These are phyloP conservation scores for Leishmania martiniquensis DNA, from an alignment of 208 protist species.

Conservation along the genomic window DNA sequence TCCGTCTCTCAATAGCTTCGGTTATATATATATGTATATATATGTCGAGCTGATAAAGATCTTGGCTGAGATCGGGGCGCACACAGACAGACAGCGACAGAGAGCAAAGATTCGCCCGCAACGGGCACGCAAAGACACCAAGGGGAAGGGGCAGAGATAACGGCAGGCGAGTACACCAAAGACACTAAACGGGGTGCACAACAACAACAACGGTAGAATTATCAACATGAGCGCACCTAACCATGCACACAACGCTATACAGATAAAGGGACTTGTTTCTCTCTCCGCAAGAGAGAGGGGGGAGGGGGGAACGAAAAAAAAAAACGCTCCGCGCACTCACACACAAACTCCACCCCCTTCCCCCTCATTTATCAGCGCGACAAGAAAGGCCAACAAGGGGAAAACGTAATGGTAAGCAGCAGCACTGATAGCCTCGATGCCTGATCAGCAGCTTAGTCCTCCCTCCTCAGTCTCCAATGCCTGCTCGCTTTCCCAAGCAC, in stretches of 20 bases:
- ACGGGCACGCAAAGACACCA: background rate
- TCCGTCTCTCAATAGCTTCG: no score
- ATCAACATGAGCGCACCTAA: background rate
- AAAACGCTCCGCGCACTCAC: no score
- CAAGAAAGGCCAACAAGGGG: background rate
- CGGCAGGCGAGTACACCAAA: background rate
- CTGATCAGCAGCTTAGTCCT: background rate
- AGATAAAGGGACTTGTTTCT: background rate
- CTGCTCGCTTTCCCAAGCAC: background rate
- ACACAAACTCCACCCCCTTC: background rate
- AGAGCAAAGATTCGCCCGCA: conserved; percentile 7
- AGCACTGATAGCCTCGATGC: background rate
- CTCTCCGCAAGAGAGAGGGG: background rate
- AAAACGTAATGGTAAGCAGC: background rate
- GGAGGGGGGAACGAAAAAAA: background rate
- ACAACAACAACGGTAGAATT: background rate
- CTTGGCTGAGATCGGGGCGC: background rate
- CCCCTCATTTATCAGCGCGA: background rate
- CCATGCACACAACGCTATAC: background rate
- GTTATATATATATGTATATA: no score
- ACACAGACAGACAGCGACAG: background rate
- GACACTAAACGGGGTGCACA: background rate
- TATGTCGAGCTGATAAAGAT: background rate
- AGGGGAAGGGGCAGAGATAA: background rate
- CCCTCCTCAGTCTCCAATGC: background rate